These are phyloP conservation scores for Claviceps humidiphila DNA, from an alignment of 2,329 filamentous ascomycete genomes.

Conservation along the genomic window DNA sequence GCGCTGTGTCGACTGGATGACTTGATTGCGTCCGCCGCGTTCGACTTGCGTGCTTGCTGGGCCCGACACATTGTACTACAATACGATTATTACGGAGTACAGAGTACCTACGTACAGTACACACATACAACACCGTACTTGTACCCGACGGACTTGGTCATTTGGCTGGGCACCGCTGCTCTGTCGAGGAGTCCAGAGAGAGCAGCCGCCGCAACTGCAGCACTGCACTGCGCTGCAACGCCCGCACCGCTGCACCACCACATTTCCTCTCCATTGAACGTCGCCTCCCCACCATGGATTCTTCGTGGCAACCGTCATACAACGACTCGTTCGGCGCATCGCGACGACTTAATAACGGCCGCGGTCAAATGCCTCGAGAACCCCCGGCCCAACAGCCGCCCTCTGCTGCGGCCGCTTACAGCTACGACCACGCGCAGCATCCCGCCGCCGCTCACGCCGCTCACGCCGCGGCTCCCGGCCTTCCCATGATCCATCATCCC, in stretches of 20 bases:
- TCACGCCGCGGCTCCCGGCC: constrained; percentile 40
- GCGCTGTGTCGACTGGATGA: too few species aligned
- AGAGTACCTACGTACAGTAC: too few species aligned
- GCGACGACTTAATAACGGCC: constrained; percentile 47
- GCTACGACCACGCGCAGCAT: constrained; percentile 59
- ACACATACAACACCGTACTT: too few species aligned
- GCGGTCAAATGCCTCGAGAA: constrained; percentile 31
- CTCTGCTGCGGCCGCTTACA: constrained; percentile 17
- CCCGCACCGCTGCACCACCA: not conserved
- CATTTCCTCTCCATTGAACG: not conserved
- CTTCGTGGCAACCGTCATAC: constrained; percentile 51
- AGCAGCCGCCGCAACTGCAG: too few species aligned
- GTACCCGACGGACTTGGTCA: too few species aligned
- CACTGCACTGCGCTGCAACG: too few species aligned
- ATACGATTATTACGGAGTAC: too few species aligned
- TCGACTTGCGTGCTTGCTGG: too few species aligned
- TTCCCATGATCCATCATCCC: constrained; percentile 15
- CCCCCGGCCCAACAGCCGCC: constrained; percentile 27
- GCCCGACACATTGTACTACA: too few species aligned
- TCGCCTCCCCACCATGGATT: constrained; percentile 31
- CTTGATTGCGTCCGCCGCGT: too few species aligned
- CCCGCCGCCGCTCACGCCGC: constrained; percentile 49
- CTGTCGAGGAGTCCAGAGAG: too few species aligned
- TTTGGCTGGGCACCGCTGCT: too few species aligned
- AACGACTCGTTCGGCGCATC: constrained; percentile 49